These are phyloP conservation scores for Syzygium syzygioides DNA, from an alignment of 441 rosid species.

Conservation along the genomic window DNA sequence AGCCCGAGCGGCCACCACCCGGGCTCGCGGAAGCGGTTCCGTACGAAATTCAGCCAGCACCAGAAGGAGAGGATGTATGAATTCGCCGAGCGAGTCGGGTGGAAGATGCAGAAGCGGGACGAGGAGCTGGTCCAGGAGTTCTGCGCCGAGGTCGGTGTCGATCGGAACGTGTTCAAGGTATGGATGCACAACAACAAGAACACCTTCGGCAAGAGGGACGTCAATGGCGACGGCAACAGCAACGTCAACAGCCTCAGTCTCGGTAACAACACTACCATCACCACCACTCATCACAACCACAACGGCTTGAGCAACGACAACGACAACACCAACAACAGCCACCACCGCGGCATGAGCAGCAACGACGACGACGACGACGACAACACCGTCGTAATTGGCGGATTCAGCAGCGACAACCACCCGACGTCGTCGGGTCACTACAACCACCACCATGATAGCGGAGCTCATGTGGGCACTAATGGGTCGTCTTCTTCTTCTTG, in stretches of 20 bases:
- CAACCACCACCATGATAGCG: slow-evolving; percentile 17
- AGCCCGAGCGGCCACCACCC: slow-evolving; percentile 7
- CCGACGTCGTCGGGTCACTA: slow-evolving; percentile 15
- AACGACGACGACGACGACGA: not conserved
- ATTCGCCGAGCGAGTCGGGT: slow-evolving; percentile 70
- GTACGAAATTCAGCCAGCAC: slow-evolving; percentile 65
- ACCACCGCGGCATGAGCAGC: slow-evolving; percentile 4
- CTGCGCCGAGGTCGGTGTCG: slow-evolving; percentile 65
- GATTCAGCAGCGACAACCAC: not conserved
- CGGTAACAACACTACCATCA: not conserved
- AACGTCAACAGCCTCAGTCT: not conserved
- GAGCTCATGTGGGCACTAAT: slow-evolving; percentile 34
- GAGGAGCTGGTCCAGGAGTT: slow-evolving; percentile 53
- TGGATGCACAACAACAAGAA: slow-evolving; percentile 98
- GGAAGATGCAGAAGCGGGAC: slow-evolving; percentile 83
- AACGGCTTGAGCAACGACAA: not conserved
- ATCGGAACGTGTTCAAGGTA: slow-evolving; percentile 65
- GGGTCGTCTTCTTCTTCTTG: slow-evolving; percentile 76
- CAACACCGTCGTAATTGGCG: not conserved
- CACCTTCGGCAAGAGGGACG: slow-evolving; percentile 37
- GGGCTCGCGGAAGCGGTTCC: slow-evolving; percentile 37
- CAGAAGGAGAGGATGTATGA: slow-evolving; percentile 81
- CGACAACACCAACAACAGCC: slow-evolving; percentile 6
- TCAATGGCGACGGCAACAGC: slow-evolving; percentile 6
- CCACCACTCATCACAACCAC: not conserved